phyloP scores from a whole-genome alignment of 2,329 filamentous ascomycete genomes.

The Calonectria fujianensis region DNA sequence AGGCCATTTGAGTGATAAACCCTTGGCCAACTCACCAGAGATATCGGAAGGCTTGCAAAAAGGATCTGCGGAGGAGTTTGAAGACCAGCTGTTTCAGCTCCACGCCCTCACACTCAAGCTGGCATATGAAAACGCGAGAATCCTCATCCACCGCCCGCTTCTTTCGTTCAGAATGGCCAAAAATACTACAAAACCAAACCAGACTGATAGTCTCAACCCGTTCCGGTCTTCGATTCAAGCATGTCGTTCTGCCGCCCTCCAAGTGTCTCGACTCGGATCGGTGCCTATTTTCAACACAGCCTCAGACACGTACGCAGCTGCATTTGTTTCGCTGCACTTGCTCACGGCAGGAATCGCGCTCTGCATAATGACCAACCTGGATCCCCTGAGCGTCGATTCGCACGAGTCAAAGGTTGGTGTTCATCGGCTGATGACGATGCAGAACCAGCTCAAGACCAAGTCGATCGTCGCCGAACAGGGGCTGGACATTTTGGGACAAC shows the following conservation, averaged over 20 bases:
- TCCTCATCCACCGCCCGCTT: constrained; percentile 54
- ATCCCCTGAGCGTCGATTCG: constrained; percentile 48
- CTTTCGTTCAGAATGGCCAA: constrained; percentile 33
- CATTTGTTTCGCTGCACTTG: constrained; percentile 52
- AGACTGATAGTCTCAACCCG: constrained; percentile 9
- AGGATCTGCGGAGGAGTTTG: constrained; percentile 19
- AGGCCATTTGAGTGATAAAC: background rate
- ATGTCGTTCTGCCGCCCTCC: constrained; percentile 51
- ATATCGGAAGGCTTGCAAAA: background rate
- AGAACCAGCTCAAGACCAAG: constrained; percentile 44
- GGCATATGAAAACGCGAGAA: constrained; percentile 59
- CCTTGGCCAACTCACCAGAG: background rate
- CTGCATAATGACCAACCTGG: constrained; percentile 48
- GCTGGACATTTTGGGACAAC: constrained; percentile 45
- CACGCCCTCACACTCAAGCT: constrained; percentile 59
- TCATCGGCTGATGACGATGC: constrained; percentile 51
- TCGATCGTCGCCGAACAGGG: constrained; percentile 52
- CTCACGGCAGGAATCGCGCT: constrained; percentile 53
- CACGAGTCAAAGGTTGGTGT: constrained; percentile 49
- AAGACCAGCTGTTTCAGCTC: constrained; percentile 53
- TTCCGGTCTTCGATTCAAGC: constrained; percentile 41
- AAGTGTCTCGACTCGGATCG: constrained; percentile 46
- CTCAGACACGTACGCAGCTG: constrained; percentile 50
- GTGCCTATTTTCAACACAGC: constrained; percentile 41
- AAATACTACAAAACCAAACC: background rate